Evolutionary conservation across 140 eudicot genomes (phyloP), one percentile per base, ranked within the genome.

Genomic region (Senecio squalidus): DNA sequence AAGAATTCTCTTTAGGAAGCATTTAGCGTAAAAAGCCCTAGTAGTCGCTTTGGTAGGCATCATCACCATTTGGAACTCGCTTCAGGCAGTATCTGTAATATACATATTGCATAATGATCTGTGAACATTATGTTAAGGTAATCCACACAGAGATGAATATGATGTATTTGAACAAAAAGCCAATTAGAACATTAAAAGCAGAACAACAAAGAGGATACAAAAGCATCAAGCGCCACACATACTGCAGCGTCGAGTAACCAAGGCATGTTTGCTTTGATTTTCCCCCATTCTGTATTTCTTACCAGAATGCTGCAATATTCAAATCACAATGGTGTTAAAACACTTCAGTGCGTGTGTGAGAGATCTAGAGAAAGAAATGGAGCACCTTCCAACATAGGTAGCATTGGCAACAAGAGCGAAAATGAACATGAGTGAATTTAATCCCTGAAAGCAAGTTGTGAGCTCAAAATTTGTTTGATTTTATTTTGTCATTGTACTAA

Each of bases 191-290:
- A 26, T 53, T 5, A 4, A 4, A 5, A 40, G 31, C 2, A 47
- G 22, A 43, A 55, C 6, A 30, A 7, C 39, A 39, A 17, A 23
- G 31, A 78, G 96, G 96, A 88, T 88, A 88, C 96, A 43, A 88
- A 84, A 43, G 82, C 71, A 64, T 88, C 96, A 60, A 88, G 82
- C 44, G 64, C 76, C 58, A 88, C 96, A 43, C 96, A 88, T 14
- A 74, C 94, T 27, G 68, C 64, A 45, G 96, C 96, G 49, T 88
- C 96, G 16, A 88, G 84, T 71, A 88, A 27, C 96, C 96, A 84
- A 48, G 96, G 90, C 82, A 84, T 62, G 81, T 88, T 88, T 27
- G 94, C 82, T 66, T 68, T 75, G 29, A 81, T 78, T 67, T 62
- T 76, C 45, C 60, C 68, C 94, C 89, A 84, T 71, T 84, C 87